A percentile compares a stretch with the other conserved stretches of the same genome.
Conservation (phyloP, 305 asterid genomes). For the Solanum hybrid region DNA sequence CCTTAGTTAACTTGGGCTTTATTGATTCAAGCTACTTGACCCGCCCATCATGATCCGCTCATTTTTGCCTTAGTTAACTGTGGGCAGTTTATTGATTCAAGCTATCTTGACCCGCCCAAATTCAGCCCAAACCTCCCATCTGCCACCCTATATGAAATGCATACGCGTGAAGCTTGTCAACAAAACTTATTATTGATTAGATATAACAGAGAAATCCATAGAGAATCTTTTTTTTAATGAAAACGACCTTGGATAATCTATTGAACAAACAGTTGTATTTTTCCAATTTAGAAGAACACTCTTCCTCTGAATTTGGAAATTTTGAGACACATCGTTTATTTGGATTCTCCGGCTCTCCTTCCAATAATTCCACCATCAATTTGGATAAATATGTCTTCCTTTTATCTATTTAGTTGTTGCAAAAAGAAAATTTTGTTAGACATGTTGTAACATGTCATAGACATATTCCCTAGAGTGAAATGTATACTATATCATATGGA, state of each 20-base stretch:
- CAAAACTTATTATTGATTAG: neutral
- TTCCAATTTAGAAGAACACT: neutral
- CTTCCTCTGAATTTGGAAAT: neutral
- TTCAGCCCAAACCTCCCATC: neutral
- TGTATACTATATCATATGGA: neutral
- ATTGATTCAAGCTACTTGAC: neutral
- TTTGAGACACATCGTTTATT: neutral
- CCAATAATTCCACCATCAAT: neutral
- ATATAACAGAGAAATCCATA: neutral
- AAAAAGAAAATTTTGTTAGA: neutral
- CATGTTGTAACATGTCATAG: neutral
- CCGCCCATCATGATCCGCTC: neutral
- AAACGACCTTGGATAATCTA: neutral
- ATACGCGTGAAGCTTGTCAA: neutral
- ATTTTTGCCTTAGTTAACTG: neutral
- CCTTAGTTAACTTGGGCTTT: neutral
- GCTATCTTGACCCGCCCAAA: too few relatives aligned
- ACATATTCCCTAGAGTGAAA: too few relatives aligned
- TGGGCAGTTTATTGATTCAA: neutral
- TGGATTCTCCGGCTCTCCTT: neutral
- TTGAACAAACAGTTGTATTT: neutral
- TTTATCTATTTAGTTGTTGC: neutral
- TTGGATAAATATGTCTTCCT: neutral
- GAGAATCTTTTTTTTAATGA: neutral
- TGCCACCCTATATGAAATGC: neutral